Evolutionary conservation across 441 rosid species (phyloP).

Genomic region (Erysimum cheiri): DNA sequence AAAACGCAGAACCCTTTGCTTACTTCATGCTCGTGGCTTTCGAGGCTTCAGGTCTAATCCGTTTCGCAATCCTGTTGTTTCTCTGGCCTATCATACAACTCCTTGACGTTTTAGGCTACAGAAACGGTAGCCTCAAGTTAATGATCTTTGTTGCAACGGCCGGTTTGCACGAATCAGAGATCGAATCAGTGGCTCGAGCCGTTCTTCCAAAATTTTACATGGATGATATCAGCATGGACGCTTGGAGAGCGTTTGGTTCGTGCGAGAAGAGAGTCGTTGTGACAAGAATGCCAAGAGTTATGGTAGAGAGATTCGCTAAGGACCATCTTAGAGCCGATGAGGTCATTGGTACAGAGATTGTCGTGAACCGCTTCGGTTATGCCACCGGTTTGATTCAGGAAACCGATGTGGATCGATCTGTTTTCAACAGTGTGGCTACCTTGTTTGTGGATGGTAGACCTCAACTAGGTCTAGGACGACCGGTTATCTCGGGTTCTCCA

Average conservation of each 20-base stretch:
- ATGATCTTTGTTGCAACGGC: constrained; percentile 71
- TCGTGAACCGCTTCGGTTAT: constrained; percentile 68
- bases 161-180: constrained; percentile 64
- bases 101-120: constrained; percentile 52
- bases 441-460: constrained; percentile 60
- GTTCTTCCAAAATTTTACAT: constrained; percentile 82
- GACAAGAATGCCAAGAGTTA: constrained; percentile 70
- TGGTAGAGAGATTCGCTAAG: constrained; percentile 80
- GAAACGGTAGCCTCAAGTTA: constrained; percentile 56
- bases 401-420: constrained; percentile 38
- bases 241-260: constrained; percentile 72
- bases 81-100: constrained; percentile 69
- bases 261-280: constrained; percentile 66
- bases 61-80: constrained; percentile 60
- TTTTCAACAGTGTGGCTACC: constrained; percentile 47
- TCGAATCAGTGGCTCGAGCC: constrained; percentile 84
- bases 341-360: constrained; percentile 72
- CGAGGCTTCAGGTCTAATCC: constrained; percentile 77
- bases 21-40: constrained; percentile 90
- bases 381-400: constrained; percentile 62
- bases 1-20: constrained; percentile 62
- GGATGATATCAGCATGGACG: constrained; percentile 72
- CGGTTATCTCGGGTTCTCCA: constrained; percentile 33
- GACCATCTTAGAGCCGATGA: constrained; percentile 79
- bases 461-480: constrained; percentile 56